Percentiles rank a stretch among this genome's conserved stretches.
These are phyloP conservation scores for Xylaria sp. DNA, from an alignment of 2,329 filamentous ascomycete genomes.

Conservation along the genomic window DNA sequence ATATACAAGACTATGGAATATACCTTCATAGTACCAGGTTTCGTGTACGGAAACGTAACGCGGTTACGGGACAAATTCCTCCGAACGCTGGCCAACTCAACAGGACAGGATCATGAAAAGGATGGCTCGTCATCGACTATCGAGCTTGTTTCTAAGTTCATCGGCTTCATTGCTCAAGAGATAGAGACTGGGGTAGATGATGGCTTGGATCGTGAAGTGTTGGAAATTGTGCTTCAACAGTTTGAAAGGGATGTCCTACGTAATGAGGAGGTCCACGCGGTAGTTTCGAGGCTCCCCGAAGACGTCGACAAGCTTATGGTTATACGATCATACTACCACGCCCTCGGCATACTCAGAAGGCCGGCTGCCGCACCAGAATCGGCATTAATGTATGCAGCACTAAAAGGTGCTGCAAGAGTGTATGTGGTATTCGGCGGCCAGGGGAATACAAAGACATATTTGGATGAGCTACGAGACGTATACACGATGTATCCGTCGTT, in stretches of 20 bases:
- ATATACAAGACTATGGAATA: constrained; percentile 20
- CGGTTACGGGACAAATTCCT: constrained; percentile 25
- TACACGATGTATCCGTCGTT: constrained; percentile 25
- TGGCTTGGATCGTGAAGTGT: constrained; percentile 19
- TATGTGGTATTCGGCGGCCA: constrained; percentile 30
- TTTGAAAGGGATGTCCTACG: constrained; percentile 18
- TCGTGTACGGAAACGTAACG: constrained; percentile 20
- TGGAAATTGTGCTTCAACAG: constrained; percentile 20
- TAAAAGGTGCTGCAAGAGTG: constrained; percentile 22
- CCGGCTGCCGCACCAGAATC: constrained; percentile 15
- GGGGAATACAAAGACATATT: constrained; percentile 29
- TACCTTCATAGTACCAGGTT: constrained; percentile 25
- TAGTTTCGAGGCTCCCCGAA: constrained; percentile 14
- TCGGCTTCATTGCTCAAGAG: constrained; percentile 18
- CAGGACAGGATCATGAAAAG: background rate
- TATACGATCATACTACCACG: constrained; percentile 24
- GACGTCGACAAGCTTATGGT: constrained; percentile 17
- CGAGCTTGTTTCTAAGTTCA: constrained; percentile 21
- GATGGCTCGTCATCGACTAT: constrained; percentile 10
- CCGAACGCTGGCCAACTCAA: constrained; percentile 13
- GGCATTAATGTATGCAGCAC: constrained; percentile 22
- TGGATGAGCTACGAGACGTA: constrained; percentile 27
- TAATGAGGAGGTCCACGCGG: constrained; percentile 24
- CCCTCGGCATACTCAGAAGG: constrained; percentile 17
- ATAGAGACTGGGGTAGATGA: constrained; percentile 16